A percentile compares a stretch with the other conserved stretches of the same genome.
These are phyloP conservation scores for Psilocybe azurescens DNA, from an alignment of 768 basidiomycete species.

Conservation along the genomic window DNA sequence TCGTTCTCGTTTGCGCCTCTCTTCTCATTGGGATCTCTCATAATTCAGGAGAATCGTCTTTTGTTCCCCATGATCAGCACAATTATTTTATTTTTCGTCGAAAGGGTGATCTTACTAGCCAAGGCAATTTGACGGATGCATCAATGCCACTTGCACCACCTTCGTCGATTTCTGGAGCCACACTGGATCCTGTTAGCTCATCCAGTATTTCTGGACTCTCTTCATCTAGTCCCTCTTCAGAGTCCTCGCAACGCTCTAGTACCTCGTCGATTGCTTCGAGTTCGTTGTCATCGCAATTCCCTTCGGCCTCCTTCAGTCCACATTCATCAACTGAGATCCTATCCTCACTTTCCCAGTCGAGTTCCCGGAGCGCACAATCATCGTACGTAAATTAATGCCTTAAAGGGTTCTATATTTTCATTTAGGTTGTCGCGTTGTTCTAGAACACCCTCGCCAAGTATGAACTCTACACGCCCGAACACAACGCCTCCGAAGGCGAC, in stretches of 20 bases:
- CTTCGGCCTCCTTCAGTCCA: slow-evolving; percentile 9
- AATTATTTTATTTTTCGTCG: slow-evolving; percentile 10
- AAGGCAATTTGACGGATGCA: not conserved
- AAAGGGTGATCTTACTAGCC: not conserved
- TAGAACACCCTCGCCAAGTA: not conserved
- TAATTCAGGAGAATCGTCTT: slow-evolving; percentile 5
- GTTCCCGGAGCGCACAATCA: slow-evolving; percentile 7
- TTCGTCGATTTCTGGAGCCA: slow-evolving; percentile 8
- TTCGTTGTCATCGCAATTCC: not conserved
- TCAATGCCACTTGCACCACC: slow-evolving; percentile 3
- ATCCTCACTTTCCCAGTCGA: not conserved
- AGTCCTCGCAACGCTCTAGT: slow-evolving; percentile 2
- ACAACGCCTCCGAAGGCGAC: not conserved
- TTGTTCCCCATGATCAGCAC: slow-evolving; percentile 8
- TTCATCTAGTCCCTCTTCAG: slow-evolving; percentile 2
- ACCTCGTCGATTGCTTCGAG: not conserved
- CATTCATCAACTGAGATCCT: slow-evolving; percentile 1
- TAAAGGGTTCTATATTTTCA: not conserved
- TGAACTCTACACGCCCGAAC: not conserved
- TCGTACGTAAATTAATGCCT: slow-evolving; percentile 7
- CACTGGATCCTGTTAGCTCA: not conserved
- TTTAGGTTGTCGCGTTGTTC: not conserved
- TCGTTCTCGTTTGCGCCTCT: slow-evolving; percentile 20
- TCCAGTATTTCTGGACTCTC: slow-evolving; percentile 5
- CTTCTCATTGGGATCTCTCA: slow-evolving; percentile 14